Evolutionary conservation across 1,284 basidiomycete species (phyloP).

Genomic region (Lentinula novae-zelandiae): DNA sequence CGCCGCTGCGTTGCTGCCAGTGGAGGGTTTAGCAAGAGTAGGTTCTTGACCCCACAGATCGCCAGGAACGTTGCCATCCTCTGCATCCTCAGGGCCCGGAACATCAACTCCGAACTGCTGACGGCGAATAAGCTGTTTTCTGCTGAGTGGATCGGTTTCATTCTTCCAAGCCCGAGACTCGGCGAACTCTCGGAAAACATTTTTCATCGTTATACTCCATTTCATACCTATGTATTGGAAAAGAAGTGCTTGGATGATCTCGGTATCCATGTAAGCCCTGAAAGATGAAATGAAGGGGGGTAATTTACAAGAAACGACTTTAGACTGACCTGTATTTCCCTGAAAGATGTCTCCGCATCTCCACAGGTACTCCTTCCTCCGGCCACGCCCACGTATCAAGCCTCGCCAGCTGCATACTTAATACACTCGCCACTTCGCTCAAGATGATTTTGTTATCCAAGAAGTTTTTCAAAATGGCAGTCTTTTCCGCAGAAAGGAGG

Average conservation of each 20-base stretch:
- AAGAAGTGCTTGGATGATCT: constrained; percentile 1
- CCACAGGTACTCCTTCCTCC: background rate
- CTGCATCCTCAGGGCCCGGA: background rate
- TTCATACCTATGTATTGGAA: constrained; percentile 3
- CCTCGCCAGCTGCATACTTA: background rate
- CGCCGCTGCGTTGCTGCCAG: background rate
- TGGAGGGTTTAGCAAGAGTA: too few relatives aligned
- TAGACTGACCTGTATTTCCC: background rate
- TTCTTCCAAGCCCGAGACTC: background rate
- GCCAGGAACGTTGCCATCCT: background rate
- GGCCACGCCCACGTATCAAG: constrained; percentile 1
- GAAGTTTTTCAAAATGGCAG: background rate
- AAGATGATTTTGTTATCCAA: background rate
- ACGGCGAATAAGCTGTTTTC: background rate
- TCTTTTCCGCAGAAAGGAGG: background rate
- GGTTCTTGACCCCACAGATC: too few relatives aligned
- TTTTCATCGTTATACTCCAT: constrained; percentile 1
- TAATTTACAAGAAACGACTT: background rate
- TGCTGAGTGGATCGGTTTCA: background rate
- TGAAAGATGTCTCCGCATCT: constrained; percentile 2
- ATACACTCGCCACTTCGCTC: background rate
- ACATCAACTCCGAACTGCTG: background rate
- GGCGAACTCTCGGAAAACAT: background rate
- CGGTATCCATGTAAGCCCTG: constrained; percentile 2
- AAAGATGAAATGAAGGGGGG: background rate